Conservation (phyloP, 2,329 filamentous ascomycete species). For the Macrophomina tecta region DNA sequence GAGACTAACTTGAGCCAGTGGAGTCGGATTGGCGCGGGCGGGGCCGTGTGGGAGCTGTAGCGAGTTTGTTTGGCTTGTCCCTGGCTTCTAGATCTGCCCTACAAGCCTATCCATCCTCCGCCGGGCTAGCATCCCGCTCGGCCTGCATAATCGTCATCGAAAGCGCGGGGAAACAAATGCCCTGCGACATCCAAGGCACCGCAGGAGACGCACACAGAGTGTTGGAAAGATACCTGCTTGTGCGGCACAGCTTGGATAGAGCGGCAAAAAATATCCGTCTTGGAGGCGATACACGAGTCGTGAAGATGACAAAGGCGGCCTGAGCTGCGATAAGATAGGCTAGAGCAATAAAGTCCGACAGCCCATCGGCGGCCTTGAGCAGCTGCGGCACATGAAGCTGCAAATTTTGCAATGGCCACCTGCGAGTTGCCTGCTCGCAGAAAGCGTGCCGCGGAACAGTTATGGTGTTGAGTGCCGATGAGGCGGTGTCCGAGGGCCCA, state of each 20-base stretch:
- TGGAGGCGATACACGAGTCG: slow-evolving; percentile 9
- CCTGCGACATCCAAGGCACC: not conserved
- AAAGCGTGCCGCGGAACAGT: not conserved
- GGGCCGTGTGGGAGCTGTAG: not conserved
- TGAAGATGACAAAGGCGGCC: slow-evolving; percentile 8
- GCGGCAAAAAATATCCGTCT: slow-evolving; percentile 8
- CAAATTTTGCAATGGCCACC: not conserved
- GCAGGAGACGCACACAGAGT: not conserved
- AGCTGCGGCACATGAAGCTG: not conserved
- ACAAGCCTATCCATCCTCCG: slow-evolving; percentile 1
- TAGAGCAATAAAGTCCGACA: not conserved
- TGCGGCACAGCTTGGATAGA: not conserved
- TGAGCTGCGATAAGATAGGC: slow-evolving; percentile 13
- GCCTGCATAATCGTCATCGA: not conserved
- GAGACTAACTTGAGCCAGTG: not conserved
- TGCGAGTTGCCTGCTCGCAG: not conserved
- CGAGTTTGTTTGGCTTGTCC: slow-evolving; percentile 8
- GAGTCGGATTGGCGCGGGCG: not conserved
- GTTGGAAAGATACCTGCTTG: not conserved
- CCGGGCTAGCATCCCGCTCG: not conserved
- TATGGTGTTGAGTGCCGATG: not conserved
- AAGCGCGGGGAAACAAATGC: not conserved
- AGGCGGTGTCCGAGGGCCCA: not conserved
- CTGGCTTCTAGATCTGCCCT: slow-evolving; percentile 7
- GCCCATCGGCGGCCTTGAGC: not conserved